Percentiles rank a stretch among this genome's conserved stretches.
Evolutionary conservation across 140 eudicot species (phyloP).

Genomic region (Ambrosia hybrid): DNA sequence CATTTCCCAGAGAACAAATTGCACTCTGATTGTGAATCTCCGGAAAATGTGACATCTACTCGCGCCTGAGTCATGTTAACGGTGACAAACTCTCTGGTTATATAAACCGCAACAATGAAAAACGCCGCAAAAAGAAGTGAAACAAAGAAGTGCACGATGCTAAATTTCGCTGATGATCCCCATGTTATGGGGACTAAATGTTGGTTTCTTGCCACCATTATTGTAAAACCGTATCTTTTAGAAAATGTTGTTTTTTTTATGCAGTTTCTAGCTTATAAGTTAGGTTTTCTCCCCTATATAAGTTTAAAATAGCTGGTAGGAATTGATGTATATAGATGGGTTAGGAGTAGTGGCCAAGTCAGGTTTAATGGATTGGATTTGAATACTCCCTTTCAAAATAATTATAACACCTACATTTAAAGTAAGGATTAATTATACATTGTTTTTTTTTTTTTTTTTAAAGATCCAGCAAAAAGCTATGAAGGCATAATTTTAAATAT

Average conservation of each 20-base stretch:
- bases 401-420: neutral
- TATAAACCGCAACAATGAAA: slow-evolving; percentile 32
- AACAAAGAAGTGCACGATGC: slow-evolving; percentile 35
- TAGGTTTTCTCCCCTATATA: slow-evolving; percentile 33
- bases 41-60: slow-evolving; percentile 18
- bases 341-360: slow-evolving; percentile 48
- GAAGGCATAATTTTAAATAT: neutral
- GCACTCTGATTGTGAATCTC: slow-evolving; percentile 42
- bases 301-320: slow-evolving; percentile 38
- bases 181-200: slow-evolving; percentile 31
- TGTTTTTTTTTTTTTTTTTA: neutral
- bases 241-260: neutral
- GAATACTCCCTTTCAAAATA: slow-evolving; percentile 21
- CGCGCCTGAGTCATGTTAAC: slow-evolving; percentile 20
- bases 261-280: slow-evolving; percentile 15
- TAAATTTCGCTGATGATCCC: slow-evolving; percentile 38
- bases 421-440: neutral
- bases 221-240: slow-evolving; percentile 4
- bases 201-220: slow-evolving; percentile 39
- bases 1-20: slow-evolving; percentile 80
- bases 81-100: slow-evolving; percentile 27
- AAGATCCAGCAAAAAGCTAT: neutral
- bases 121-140: slow-evolving; percentile 37
- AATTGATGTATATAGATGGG: slow-evolving; percentile 23
- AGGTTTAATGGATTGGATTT: slow-evolving; percentile 30